Percentiles rank a stretch among this genome's conserved stretches.
Evolutionary conservation across 1,284 basidiomycete species (phyloP).

Genomic region (Boletus mariae): DNA sequence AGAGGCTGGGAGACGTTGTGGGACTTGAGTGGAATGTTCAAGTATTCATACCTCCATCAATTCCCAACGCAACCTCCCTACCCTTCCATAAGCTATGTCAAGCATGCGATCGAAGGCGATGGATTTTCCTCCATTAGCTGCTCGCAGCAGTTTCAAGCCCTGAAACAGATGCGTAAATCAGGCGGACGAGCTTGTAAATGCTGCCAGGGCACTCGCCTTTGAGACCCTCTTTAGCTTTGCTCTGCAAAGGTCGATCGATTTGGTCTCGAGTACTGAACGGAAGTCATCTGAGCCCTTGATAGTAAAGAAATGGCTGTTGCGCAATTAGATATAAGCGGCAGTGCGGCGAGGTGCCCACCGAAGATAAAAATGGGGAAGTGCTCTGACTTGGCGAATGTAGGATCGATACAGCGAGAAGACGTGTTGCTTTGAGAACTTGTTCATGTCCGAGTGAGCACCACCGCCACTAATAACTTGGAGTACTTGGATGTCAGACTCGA

Average conservation of each 20-base stretch:
- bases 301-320: constrained; percentile 59
- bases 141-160: constrained; percentile 54
- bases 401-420: constrained; percentile 26
- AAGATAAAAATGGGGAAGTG: constrained; percentile 29
- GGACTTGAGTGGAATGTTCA: constrained; percentile 7
- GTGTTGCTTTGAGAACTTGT: background rate
- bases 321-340: constrained; percentile 3
- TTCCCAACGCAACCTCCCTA: constrained; percentile 66
- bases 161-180: constrained; percentile 27
- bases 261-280: constrained; percentile 36
- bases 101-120: constrained; percentile 60
- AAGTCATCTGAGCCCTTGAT: constrained; percentile 60
- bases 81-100: constrained; percentile 74
- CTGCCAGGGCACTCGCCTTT: constrained; percentile 38
- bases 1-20: constrained; percentile 44
- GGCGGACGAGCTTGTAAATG: background rate
- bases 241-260: constrained; percentile 29
- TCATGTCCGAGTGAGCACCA: background rate
- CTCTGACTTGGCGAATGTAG: constrained; percentile 31
- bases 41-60: constrained; percentile 49
- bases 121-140: constrained; percentile 52
- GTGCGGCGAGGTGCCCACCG: constrained; percentile 16
- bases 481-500: background rate
- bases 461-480: background rate
- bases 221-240: constrained; percentile 48